These are phyloP conservation scores for Cymbopogon citratus DNA, from an alignment of 176 grass and related monocot species.

Conservation along the genomic window DNA sequence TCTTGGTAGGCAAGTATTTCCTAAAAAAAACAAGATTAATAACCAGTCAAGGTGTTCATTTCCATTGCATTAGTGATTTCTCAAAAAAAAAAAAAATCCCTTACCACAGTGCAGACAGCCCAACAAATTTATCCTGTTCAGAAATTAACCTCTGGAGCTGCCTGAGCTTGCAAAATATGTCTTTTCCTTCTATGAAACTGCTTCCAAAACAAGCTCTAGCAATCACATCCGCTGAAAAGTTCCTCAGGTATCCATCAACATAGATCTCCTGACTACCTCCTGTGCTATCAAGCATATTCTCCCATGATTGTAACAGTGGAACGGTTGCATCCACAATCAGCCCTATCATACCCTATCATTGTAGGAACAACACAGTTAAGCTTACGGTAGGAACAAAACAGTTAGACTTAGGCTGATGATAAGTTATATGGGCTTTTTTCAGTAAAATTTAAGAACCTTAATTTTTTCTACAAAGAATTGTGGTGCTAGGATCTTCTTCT, in stretches of 20 bases:
- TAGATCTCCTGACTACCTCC: background rate
- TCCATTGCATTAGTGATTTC: background rate
- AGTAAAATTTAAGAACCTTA: conserved; percentile 39
- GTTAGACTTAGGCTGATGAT: background rate
- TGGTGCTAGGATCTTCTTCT: conserved; percentile 59
- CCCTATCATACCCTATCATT: conserved; percentile 14
- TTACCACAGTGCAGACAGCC: conserved; percentile 19
- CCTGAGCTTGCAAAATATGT: conserved; percentile 24
- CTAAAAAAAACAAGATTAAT: background rate
- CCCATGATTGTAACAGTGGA: background rate
- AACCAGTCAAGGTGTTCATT: background rate
- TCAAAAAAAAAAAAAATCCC: background rate
- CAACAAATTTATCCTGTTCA: background rate
- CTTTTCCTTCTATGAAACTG: background rate
- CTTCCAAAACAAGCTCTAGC: background rate
- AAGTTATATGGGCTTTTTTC: background rate
- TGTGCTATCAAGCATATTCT: background rate
- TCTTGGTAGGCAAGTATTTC: conserved; percentile 2
- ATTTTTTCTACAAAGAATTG: conserved; percentile 73
- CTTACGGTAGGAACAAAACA: background rate
- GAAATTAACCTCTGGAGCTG: conserved; percentile 9
- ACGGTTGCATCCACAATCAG: background rate
- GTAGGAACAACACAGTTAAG: background rate
- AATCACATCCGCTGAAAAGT: background rate
- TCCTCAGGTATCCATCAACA: background rate